Base-by-base conservation (phyloP, 371 early-diverging fungal species). In the Mortierella sp. region DNA sequence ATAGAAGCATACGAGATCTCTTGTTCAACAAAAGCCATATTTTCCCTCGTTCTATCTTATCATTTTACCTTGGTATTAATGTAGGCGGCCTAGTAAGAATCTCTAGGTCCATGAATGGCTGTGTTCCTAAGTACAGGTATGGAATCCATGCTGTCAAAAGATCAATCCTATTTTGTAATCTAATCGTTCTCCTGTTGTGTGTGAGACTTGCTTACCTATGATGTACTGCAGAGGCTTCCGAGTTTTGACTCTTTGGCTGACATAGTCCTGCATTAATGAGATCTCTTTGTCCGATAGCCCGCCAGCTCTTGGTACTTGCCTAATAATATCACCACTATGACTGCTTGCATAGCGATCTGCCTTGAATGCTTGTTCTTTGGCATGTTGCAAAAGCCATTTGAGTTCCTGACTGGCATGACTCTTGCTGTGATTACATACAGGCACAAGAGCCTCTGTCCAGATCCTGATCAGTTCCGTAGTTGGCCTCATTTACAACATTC, bases 191-290 rank as follows among this genome's bases (percentile, higher is more conserved):
- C 23, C 13, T 10, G 7, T 13, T 28, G 28, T 13, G 53, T 28
- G 23, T n/a, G 22, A 49, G 12, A 31, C 34, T n/a, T 19, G 34
- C 22, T 22, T 84, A 85, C 88, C 93, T 31, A 97, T 77, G 61
- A 97, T 93, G 75, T 97, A 97, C 81, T 98, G 97, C 61, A 96
- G 83, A 2, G 95, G 96, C 75, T 94, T 94, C 61, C 90, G 86
- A 17, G 71, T 64, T 12, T 87, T 70, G 0, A 86, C 85, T 12
- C 93, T 87, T 45, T 93, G 86, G 1, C 78, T 66, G 3, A 91
- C 74, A 61, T 74, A 84, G 0, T 53, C 28, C 12, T 53, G 85
- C 84, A 49, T 86, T 63, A 80, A 49, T 47, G 66, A 3, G 56
- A 51, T 47, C 74, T 69, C 76, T 63, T 68, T 19, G 17, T 62